Conservation (phyloP, 2,329 filamentous ascomycete genomes). For the Verticillium isaacii region DNA sequence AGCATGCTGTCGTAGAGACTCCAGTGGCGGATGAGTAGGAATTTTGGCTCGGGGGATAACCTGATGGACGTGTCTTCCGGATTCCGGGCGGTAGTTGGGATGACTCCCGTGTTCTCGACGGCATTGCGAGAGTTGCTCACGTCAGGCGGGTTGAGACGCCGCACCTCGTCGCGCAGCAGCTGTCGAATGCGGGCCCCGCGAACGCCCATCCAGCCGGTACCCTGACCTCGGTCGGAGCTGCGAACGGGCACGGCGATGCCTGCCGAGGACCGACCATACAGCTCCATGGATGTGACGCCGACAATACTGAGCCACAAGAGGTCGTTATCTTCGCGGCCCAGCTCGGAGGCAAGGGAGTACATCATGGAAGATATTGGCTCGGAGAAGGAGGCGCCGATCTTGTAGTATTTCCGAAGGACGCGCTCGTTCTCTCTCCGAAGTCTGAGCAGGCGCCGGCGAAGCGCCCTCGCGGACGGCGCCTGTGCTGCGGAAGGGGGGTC, state of each 20-base stretch:
- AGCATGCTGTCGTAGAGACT: conserved; percentile 98
- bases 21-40: conserved; percentile 92
- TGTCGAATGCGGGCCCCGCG: conserved; percentile 81
- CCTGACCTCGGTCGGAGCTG: conserved; percentile 49
- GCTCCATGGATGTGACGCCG: conserved; percentile 87
- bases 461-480: conserved; percentile 63
- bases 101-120: conserved; percentile 71
- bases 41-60: conserved; percentile 87
- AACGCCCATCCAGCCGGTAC: conserved; percentile 73
- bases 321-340: conserved; percentile 95
- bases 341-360: conserved; percentile 89
- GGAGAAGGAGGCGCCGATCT: conserved; percentile 82
- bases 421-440: conserved; percentile 73
- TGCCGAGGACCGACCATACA: conserved; percentile 81
- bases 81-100: conserved; percentile 81
- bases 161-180: conserved; percentile 86
- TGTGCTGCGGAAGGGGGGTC: conserved; percentile 56
- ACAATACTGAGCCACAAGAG: conserved; percentile 93
- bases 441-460: conserved; percentile 69
- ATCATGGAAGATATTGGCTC: conserved; percentile 93
- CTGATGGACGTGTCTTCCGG: conserved; percentile 91
- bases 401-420: conserved; percentile 78
- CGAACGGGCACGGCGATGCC: conserved; percentile 63
- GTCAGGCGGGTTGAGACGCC: conserved; percentile 81
- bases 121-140: conserved; percentile 55